phyloP scores from a whole-genome alignment of 169 alveolate species.

The Amoebophrya sp. region DNA sequence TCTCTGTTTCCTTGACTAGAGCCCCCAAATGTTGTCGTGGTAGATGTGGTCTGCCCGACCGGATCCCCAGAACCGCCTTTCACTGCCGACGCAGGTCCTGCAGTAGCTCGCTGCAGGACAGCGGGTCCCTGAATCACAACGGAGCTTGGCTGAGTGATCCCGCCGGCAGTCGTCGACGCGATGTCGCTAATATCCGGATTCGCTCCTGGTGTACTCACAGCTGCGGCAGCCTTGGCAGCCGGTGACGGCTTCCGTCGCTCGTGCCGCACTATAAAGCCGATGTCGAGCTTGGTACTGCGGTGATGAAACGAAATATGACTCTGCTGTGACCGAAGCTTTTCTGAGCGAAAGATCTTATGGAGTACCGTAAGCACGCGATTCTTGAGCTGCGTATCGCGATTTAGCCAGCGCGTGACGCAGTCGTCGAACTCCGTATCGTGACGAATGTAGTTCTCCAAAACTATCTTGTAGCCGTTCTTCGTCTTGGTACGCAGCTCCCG shows the following conservation, averaged over 20 bases:
- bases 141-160: too few species aligned
- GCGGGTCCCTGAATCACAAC: background rate
- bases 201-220: background rate
- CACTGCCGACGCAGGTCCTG: too few species aligned
- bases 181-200: too few species aligned
- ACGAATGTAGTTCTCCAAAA: background rate
- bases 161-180: too few species aligned
- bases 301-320: background rate
- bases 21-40: too few species aligned
- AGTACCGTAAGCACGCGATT: background rate
- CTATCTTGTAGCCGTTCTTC: background rate
- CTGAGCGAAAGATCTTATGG: background rate
- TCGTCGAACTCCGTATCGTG: slow-evolving; percentile 21
- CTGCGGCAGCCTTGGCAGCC: background rate
- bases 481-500: slow-evolving; percentile 1
- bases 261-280: background rate
- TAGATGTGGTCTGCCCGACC: background rate
- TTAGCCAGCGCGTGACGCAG: background rate
- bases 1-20: background rate
- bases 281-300: background rate
- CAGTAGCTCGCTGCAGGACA: background rate
- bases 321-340: background rate
- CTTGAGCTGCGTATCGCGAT: background rate
- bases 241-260: background rate
- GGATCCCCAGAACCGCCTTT: too few species aligned